Evolutionary conservation across 192 early-diverging fungal species (phyloP), one percentile per base, ranked within the genome.

Genomic region (Geranomyces variabilis): DNA sequence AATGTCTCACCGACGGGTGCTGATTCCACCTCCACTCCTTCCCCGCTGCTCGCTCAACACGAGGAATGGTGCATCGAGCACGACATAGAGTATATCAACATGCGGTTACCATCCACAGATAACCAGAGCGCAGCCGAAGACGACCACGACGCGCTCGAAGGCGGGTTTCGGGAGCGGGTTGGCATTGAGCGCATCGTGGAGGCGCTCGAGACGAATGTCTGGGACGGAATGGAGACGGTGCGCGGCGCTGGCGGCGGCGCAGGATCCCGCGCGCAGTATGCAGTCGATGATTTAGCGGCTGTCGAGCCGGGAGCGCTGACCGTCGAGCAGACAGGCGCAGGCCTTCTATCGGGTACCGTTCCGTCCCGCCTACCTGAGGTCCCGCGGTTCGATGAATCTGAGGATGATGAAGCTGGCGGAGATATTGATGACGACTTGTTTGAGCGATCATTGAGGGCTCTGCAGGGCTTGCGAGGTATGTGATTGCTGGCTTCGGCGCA

Each of bases 41-140:
- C 24, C 7, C 21, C 29, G 28, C 9, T 28, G 21, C 36, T 43
- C 58, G 17, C 62, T 14, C 72, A 68, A 19, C 77, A 73, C 69
- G 83, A 85, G 43, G 82, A 86, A 49, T 91, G 84, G 84, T 91
- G 89, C 56, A 66, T 88, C 12, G 80, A 72, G 7, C 76, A 90
- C 58, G 84, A 83, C 31, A 83, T 91, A 66, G 90, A 90, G 67
- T 87, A 79, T 63, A 75, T 91, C 21, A 87, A 89, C 73, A 75
- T 88, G 17, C 74, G 87, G 34, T 75, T 55, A 57, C 36, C 36
- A 41, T 30, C 1, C 8, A 17, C 59, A 48, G 73, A 56, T 49
- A 26, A 46, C 6, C 10, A 21, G 1, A 30, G 12, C 15, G 24
- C 9, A 15, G 19, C n/a, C 15, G 66, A 44, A 6, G 70, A 75